Conservation (phyloP, 2,329 filamentous ascomycete genomes). For the Arthrobotrys entomopaga region DNA sequence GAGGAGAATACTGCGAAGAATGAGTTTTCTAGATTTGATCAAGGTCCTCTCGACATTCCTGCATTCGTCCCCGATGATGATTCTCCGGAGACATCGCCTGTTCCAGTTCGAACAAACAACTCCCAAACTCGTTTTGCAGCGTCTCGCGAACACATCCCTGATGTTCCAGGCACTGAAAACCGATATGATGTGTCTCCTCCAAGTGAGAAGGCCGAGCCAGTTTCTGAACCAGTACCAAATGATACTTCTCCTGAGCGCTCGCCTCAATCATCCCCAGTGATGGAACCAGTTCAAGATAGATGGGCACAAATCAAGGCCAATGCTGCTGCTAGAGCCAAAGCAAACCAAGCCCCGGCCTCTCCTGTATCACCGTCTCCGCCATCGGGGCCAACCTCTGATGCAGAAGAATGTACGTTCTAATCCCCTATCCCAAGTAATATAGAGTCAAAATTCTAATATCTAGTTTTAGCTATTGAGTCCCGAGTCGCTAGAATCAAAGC, state of each 20-base stretch:
- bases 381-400: slow-evolving; percentile 70
- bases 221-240: slow-evolving; percentile 12
- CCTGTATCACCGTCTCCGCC: slow-evolving; percentile 15
- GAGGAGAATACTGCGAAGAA: slow-evolving; percentile 56
- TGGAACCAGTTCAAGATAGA: slow-evolving; percentile 72
- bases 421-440: neutral
- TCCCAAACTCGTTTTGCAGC: slow-evolving; percentile 34
- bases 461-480: slow-evolving; percentile 81
- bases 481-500: slow-evolving; percentile 98
- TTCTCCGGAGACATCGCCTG: slow-evolving; percentile 64
- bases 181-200: slow-evolving; percentile 49
- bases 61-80: slow-evolving; percentile 75
- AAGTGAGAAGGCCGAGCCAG: slow-evolving; percentile 33
- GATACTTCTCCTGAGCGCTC: slow-evolving; percentile 28
- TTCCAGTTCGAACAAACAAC: slow-evolving; percentile 62
- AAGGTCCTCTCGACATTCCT: slow-evolving; percentile 85
- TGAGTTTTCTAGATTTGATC: slow-evolving; percentile 77
- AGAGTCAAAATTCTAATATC: slow-evolving; percentile 58
- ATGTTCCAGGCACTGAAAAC: slow-evolving; percentile 26
- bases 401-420: slow-evolving; percentile 83
- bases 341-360: slow-evolving; percentile 63
- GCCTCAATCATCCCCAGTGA: slow-evolving; percentile 51
- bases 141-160: slow-evolving; percentile 38
- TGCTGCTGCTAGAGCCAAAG: slow-evolving; percentile 80
- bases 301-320: slow-evolving; percentile 98